Base-by-base conservation (phyloP, 2,329 filamentous ascomycete genomes). In the Diaporthe batatas region DNA sequence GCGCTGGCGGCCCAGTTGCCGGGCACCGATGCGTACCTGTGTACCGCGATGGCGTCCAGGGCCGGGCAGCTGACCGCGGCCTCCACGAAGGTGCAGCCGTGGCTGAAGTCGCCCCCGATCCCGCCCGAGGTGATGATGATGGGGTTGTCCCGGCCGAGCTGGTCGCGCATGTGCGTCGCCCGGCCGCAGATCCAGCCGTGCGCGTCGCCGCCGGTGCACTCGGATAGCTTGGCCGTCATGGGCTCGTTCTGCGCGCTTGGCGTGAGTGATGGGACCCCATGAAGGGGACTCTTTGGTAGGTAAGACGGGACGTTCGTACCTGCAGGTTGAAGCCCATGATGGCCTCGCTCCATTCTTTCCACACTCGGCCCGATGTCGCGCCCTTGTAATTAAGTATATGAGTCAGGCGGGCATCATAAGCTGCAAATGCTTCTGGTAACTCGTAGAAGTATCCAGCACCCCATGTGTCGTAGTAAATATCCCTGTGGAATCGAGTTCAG, bases 1-100 rank as follows among this genome's bases (percentile, higher is more conserved):
- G 21, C 54, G 32, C 54, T 57, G 54, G 54, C 21, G 10, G 54
- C 54, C 54, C 54, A 58, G 32, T 39, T 39, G 10, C 54, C 54
- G 18, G 54, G 32, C 7, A 58, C 54, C 5, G 54, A 58, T 23
- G 54, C 54, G 12, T 58, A 58, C 10, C 54, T 18, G 21, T 58
- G 54, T 2, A 58, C 29, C 10, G 81, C 3, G 80, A 82, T 34
- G 82, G 83, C 21, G 82, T 83, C 32, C 81, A 81, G 58, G 78
- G 79, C 34, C 83, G 85, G n/a, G 84, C 85, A 12, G 83, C 84
- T 44, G 83, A 85, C 55, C 62, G 83, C 23, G 81, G 82, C 16
- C 79, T 79, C n/a, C 80, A 81, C 76, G 82, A 80, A 14, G 79
- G 82, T 58, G 54, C 54, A 58, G 10, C 54, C 21, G 32, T 58